Base-by-base conservation (phyloP, 176 grass and related monocot genomes). In the Tillandsia fasciculata region DNA sequence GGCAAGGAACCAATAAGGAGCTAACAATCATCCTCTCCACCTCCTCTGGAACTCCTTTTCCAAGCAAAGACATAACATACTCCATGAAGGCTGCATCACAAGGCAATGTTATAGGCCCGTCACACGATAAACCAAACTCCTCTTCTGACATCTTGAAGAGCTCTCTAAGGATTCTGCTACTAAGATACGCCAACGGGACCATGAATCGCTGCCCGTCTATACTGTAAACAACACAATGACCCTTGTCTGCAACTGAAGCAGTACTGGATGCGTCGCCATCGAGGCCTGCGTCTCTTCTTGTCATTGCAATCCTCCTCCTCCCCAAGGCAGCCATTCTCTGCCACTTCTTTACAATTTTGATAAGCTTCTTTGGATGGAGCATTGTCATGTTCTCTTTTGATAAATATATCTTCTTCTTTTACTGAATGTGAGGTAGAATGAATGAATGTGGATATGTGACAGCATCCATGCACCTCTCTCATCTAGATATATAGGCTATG, bases 271-370 rank as follows among this genome's bases (percentile, higher is more conserved):
- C n/a, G 2, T 61, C n/a, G 4, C 17, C 2, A 7, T 61, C 56
- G 10, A 18, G 7, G 22, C 13, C 1, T n/a, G 17, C 10, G 8
- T 10, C 56, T 18, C 17, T 15, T 61, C 22, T 22, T 20, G n/a
- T 48, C n/a, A 68, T 10, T 53, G 72, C 65, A 33, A 80, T 76
- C 50, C 78, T 84, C 74, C 72, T 87, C 74, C 91, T 70, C 33
- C 84, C 76, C 42, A 87, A 71, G 14, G 68, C 68, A 53, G 80
- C 66, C 59, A 89, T 87, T 69, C 67, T 79, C 57, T 75, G 77
- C 84, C 81, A 87, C 74, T 82, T 91, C 64, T 68, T 81, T 52
- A 29, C 67, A 2, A 79, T 23, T 48, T 73, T 70, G 11, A 70
- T 14, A 10, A 89, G 56, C 2, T 28, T 79, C 64, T 70, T 79